phyloP scores from a whole-genome alignment of 1,284 basidiomycete genomes.

The Cutaneotrichosporon dermatis region DNA sequence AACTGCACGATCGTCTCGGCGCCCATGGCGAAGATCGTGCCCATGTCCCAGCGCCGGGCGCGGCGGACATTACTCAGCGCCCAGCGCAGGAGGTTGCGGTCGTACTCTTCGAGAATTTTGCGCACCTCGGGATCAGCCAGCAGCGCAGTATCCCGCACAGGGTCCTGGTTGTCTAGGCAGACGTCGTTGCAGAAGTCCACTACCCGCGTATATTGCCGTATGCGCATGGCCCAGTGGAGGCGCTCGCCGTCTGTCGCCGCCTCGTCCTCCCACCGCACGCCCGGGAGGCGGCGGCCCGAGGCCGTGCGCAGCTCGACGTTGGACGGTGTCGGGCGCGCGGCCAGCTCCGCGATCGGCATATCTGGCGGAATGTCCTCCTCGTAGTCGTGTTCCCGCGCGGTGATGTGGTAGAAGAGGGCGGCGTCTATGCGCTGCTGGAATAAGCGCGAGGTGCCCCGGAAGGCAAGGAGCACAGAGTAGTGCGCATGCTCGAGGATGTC shows the following conservation, averaged over 20 bases:
- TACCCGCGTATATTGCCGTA: not conserved
- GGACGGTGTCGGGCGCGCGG: not conserved
- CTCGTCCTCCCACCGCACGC: constrained; percentile 4
- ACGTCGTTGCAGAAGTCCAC: constrained; percentile 5
- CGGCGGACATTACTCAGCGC: not conserved
- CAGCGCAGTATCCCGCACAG: not conserved
- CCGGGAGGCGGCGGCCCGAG: not conserved
- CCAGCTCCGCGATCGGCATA: not conserved
- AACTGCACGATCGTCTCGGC: constrained; percentile 4
- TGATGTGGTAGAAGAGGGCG: constrained; percentile 6
- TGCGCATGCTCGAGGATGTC: not conserved
- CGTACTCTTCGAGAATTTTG: not conserved
- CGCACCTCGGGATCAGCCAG: not conserved
- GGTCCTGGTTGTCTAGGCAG: constrained; percentile 2
- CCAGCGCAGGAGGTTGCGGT: constrained; percentile 6
- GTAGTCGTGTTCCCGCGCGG: not conserved
- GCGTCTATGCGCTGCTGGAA: constrained; percentile 4
- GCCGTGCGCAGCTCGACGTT: not conserved
- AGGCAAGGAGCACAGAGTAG: not conserved
- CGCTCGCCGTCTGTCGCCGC: not conserved
- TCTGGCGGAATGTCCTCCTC: constrained; percentile 5
- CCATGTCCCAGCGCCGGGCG: constrained; percentile 4
- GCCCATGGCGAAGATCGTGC: constrained; percentile 3
- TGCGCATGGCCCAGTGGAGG: not conserved
- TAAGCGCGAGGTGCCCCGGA: constrained; percentile 1